phyloP scores from a whole-genome alignment of 148 eudicot species.

The Rhododendron molle region DNA sequence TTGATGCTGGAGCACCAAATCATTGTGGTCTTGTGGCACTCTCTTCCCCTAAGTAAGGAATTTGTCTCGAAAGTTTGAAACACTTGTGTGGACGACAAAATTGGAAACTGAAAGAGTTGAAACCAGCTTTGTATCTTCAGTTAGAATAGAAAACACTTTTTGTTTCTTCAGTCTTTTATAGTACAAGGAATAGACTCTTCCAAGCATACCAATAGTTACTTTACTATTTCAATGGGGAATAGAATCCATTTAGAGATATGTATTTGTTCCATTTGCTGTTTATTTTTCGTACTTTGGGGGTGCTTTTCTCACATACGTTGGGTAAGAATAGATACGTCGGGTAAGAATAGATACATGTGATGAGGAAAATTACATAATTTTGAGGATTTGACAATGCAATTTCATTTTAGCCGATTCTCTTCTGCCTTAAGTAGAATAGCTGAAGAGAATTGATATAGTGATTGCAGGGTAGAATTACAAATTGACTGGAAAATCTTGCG shows the following conservation, averaged over 20 bases:
- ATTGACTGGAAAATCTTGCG: background rate
- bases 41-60: background rate
- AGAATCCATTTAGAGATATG: background rate
- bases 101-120: too few species aligned
- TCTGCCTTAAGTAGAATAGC: background rate
- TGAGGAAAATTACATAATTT: background rate
- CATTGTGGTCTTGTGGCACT: background rate
- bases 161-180: background rate
- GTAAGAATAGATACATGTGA: background rate
- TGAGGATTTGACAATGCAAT: background rate
- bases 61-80: too few species aligned
- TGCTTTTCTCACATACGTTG: background rate
- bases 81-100: too few species aligned
- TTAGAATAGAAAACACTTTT: background rate
- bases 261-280: background rate
- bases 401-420: background rate
- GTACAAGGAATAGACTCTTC: background rate
- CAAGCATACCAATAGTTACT: background rate
- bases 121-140: too few species aligned
- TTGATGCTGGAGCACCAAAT: background rate
- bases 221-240: background rate
- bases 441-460: background rate
- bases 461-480: background rate
- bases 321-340: too few species aligned
- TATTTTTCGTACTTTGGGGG: background rate